Evolutionary conservation across 2,329 filamentous ascomycete species (phyloP), one percentile per base, ranked within the genome.

Genomic region (Neopestalotiopsis rosae): DNA sequence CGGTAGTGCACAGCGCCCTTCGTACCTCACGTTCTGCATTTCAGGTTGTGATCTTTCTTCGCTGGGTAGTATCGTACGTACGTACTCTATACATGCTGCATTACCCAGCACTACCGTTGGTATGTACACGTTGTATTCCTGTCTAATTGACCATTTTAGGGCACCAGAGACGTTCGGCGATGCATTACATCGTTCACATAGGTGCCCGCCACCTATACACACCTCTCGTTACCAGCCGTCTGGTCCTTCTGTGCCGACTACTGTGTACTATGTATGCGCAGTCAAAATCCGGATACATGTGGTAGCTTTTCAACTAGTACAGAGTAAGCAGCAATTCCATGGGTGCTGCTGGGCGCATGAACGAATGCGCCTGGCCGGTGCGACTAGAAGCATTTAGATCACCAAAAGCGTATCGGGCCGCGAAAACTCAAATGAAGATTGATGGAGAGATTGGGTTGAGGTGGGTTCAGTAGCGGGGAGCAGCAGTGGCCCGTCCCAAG

Each of bases 391-490:
- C 30, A 59, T 14, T 34, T 59, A 59, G 57, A 30, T 17, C 17
- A 20, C 30, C 30, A 62, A 40, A 40, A 62, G 59, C 32, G 59
- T 62, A 34, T 62, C 32, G 32, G 59, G 59, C 59, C 59, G 59
- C 59, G 9, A 30, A 62, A 62, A 62, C 59, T 62, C 32, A 62
- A 62, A 62, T 40, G 59, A 62, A 62, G 13, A 12, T 38, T 62
- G 32, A 62, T 20, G 45, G 45, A n/a, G 10, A 62, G 32, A 62
- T 62, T 20, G 34, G 10, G 59, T 12, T 62, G 30, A 20, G 59
- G 10, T 62, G 30, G 14, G 30, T 38, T 17, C 14, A 40, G 59
- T 40, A 62, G 28, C 32, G 24, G 30, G n/a, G 45, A 20, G 17
- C 17, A 52, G 17, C 34, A 38, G 34, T 38, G 10, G 34, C 3